Conservation (phyloP, 805 yeast species). For the Candida pseudoglaebosa region DNA sequence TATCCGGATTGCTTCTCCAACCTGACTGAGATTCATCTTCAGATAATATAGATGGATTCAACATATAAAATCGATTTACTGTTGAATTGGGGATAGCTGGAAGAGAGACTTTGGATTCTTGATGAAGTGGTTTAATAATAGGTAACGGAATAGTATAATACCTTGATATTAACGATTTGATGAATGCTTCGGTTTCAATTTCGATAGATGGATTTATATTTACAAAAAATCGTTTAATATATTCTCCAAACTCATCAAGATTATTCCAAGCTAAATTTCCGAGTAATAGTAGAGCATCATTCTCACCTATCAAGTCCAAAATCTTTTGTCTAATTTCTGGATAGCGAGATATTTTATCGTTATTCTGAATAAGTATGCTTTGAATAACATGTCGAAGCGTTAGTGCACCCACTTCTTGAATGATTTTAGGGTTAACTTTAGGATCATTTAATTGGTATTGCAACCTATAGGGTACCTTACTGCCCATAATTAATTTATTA, state of each 20-base stretch:
- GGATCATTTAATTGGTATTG: not conserved
- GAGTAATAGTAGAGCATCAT: not conserved
- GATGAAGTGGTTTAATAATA: not conserved
- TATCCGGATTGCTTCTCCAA: not conserved
- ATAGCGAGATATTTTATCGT: not conserved
- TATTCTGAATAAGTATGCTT: not conserved
- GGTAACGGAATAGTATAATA: conserved; percentile 2
- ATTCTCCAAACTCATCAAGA: not conserved
- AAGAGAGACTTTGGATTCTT: conserved; percentile 1
- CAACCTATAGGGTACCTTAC: not conserved
- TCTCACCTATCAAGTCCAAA: not conserved
- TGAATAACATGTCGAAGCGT: not conserved
- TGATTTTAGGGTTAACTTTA: not conserved
- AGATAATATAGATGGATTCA: not conserved
- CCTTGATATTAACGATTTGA: conserved; percentile 1
- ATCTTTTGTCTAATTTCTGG: not conserved
- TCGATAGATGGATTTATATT: not conserved
- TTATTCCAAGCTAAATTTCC: conserved; percentile 4
- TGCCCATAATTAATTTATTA: not conserved
- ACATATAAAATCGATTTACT: conserved; percentile 3
- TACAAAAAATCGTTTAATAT: not conserved
- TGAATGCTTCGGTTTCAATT: not conserved
- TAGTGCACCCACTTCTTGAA: not conserved
- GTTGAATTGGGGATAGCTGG: not conserved
- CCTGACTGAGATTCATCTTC: not conserved